Base-by-base conservation (phyloP, 805 yeast species). In the Clavispora vitiphila region DNA sequence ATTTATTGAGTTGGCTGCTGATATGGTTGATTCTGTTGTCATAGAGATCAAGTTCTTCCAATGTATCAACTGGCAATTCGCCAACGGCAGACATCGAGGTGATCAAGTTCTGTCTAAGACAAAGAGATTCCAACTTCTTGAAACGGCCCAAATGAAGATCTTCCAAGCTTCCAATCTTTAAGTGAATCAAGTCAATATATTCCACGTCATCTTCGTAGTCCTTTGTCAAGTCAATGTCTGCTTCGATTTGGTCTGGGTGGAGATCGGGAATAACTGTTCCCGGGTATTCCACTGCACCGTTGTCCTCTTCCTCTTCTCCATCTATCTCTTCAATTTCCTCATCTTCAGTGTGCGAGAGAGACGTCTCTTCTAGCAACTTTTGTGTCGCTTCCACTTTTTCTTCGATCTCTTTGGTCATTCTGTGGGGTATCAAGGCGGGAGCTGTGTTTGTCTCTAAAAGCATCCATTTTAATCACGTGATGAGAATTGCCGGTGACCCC, bases 11-110 rank as follows among this genome's bases (percentile, higher is more conserved):
- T 53, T 79, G 82, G 35, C 81, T 79, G 4, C 90, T 81, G 39
- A 93, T 87, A 57, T 89, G 96, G 49, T 82, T 80, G 54, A 93
- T 84, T 53, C 96, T 70, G 63, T 93, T 93, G 63, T 93, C 99
- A 59, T 93, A 93, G 24, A 90, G 71, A 61, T 93, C 99, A 44
- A 93, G 65, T 46, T 88, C 93, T 49, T 78, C 85, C 51, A 93
- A 53, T 0, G 71, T 69, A 2, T 72, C 78, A 30, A 64, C 69
- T 43, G 89, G 89, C 15, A 91, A 66, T 8, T 80, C 89, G n/a
- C 51, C 57, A 11, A 67, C 52, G 8, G 53, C 65, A 34, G 79
- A 74, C 29, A 90, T 72, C n/a, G 83, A 76, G 22, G 84, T 81
- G 30, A 93, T 69, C 49, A 88, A 67, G 61, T 93, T 93, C 56